These are phyloP conservation scores for Coprinellus aureogranulatus DNA, from an alignment of 768 basidiomycete genomes.

Conservation along the genomic window DNA sequence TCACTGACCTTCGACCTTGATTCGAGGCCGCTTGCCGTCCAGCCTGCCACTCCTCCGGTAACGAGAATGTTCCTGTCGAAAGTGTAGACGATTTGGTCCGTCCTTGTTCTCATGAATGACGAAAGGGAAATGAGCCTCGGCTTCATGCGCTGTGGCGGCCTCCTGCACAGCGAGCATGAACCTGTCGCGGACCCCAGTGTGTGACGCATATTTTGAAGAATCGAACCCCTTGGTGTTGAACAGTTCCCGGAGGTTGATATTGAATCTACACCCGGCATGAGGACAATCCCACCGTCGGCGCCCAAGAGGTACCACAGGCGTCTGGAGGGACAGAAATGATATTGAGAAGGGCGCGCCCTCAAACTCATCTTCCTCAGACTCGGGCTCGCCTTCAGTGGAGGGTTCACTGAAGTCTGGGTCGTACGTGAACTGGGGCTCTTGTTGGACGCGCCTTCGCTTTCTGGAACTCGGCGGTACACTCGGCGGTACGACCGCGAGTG, in stretches of 20 bases:
- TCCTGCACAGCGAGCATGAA: neutral
- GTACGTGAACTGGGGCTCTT: slow-evolving; percentile 3
- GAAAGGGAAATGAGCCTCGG: neutral
- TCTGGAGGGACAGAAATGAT: no score
- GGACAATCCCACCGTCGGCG: no score
- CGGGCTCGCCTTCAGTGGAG: slow-evolving; percentile 1
- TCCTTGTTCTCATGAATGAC: no score
- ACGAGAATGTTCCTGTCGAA: neutral
- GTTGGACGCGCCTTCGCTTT: no score
- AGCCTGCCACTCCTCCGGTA: neutral
- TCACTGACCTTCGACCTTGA: neutral
- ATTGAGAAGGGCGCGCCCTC: neutral
- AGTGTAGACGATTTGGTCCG: neutral
- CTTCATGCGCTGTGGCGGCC: neutral
- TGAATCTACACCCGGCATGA: neutral
- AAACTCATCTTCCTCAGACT: neutral
- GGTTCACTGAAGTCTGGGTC: slow-evolving; percentile 7
- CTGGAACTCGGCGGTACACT: no score
- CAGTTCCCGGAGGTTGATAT: neutral
- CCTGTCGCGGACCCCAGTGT: neutral
- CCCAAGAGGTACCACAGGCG: no score
- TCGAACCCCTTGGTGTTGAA: neutral
- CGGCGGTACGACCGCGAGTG: no score
- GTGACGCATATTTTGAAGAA: no score
- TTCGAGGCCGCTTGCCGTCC: neutral